phyloP scores from a whole-genome alignment of 129 eudicot genomes.

The Flaveria bidentis region DNA sequence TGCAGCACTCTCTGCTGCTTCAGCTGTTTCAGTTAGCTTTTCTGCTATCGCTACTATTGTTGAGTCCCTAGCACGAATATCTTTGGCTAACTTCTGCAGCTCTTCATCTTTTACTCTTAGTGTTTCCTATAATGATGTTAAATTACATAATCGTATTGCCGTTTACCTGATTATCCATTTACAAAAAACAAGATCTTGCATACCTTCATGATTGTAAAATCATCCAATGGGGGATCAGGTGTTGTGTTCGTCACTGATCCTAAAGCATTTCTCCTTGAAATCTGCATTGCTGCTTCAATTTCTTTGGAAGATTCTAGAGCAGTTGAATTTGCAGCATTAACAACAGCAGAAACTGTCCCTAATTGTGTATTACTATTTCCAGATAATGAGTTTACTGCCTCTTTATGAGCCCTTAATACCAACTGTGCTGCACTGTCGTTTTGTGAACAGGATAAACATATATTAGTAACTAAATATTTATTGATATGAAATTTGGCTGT shows the following conservation, averaged over 20 bases:
- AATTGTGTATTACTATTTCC: slow-evolving; percentile 80
- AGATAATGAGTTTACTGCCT: slow-evolving; percentile 90
- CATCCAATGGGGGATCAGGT: slow-evolving; percentile 81
- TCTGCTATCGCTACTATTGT: slow-evolving; percentile 85
- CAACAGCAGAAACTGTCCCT: slow-evolving; percentile 92
- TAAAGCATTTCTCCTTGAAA: slow-evolving; percentile 77
- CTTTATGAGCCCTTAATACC: slow-evolving; percentile 93
- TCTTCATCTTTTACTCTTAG: slow-evolving; percentile 92
- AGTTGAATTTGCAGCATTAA: slow-evolving; percentile 89
- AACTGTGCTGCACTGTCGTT: slow-evolving; percentile 75
- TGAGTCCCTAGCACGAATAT: slow-evolving; percentile 84
- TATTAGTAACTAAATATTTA: slow-evolving; percentile 10
- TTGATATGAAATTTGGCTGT: background rate
- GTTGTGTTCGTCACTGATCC: slow-evolving; percentile 64
- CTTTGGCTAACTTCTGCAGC: slow-evolving; percentile 83
- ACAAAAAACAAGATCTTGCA: background rate
- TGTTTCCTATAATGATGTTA: slow-evolving; percentile 60
- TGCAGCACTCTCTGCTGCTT: slow-evolving; percentile 92
- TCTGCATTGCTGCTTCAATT: slow-evolving; percentile 91
- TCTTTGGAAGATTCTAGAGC: slow-evolving; percentile 87
- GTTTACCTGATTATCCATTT: background rate
- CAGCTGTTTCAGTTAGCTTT: slow-evolving; percentile 89
- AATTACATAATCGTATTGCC: background rate
- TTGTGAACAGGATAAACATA: background rate
- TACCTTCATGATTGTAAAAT: slow-evolving; percentile 90